Evolutionary conservation across 2,329 filamentous ascomycete genomes (phyloP), one percentile per base, ranked within the genome.

Genomic region (Triangularia verruculosa): DNA sequence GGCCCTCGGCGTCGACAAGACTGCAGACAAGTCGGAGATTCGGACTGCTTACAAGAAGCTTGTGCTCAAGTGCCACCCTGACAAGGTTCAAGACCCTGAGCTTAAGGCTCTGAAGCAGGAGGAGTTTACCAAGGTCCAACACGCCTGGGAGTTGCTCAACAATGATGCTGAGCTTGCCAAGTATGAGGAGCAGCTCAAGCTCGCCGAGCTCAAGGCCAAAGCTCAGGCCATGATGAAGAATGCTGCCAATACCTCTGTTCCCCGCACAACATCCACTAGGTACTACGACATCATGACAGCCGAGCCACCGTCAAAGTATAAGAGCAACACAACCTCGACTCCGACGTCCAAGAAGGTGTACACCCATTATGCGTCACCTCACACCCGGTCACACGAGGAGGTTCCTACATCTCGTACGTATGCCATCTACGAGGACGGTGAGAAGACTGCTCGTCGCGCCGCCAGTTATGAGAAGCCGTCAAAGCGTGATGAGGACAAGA

Each of bases 101-200:
- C 80, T 90, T 71, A 96, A 95, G 77, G 86, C 87, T 64, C 80
- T 86, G 70, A 96, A 93, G 76, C 87, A 91, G 70, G 89, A 92
- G 70, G 89, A 96, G 77, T 99, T 98, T 73, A 93, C 97, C 77
- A 88, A 87, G 74, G 91, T 98, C 32, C 93, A 97, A 76, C 87
- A 93, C 71, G 93, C 95, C 58, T 99, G 97, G 77, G 95, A 98
- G 77, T 82, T 95, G 28, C 85, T 99, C 65, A 91, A 87, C 72
- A 89, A 97, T 73, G 90, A 94, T 27, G 82, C 79, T 6, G 86
- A 89, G 73, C 83, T 92, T 64, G 77, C 80, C 64, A 87, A 88
- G 69, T 97, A 97, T 76, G 92, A 98, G 77, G 87, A 92, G 15
- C 57, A 59, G 57, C 39, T 59, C 25, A n/a, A 20, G 59, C 84